Base-by-base conservation (phyloP, 108 stramenopile genomes). In the Nitzschia palea region DNA sequence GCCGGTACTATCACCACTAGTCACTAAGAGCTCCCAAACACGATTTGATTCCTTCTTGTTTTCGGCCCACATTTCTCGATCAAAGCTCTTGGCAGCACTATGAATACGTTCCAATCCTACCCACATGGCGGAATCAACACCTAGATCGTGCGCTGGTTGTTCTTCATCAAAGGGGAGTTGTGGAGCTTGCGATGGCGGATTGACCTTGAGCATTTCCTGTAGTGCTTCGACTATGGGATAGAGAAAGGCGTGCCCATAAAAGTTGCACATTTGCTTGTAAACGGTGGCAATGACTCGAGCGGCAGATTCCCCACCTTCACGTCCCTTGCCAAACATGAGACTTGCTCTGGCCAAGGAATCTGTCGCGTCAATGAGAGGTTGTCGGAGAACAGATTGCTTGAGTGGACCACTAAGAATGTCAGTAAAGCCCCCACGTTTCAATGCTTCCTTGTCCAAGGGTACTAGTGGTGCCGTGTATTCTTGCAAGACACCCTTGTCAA, bases 51-150 rank as follows among this genome's bases (percentile, higher is more conserved):
- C 91, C 37, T 76, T 65, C n/a, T 86, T 74, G 48, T 77, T 82
- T 67, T 93, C 91, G 9, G 91, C 91, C 88, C 88, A 93, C 50
- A 93, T 42, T 58, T 93, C 91, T 3, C 91, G 73, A 67, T 93
- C 91, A 79, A 89, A 93, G 22, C 88, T 74, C 66, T 93, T 93
- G 47, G 86, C 86, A 29, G 88, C 91, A 25, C 88, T 86, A 71
- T 89, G 86, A 29, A 93, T 79, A 28, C 87, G 84, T 73, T 93
- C 91, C 25, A 93, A 68, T 12, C 70, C 74, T 4, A 89, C 85
- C 91, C 91, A 93, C 56, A 93, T 89, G n/a, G 83, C 78, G 18
- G 81, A 80, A 55, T 86, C 82, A 2, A 89, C 88, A 42, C 91
- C 91, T 3, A 93, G 64, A 70, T 93, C 87, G 25, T 84, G 91